These are phyloP conservation scores for Tagetes patula DNA, from an alignment of 129 eudicot genomes.

Conservation along the genomic window DNA sequence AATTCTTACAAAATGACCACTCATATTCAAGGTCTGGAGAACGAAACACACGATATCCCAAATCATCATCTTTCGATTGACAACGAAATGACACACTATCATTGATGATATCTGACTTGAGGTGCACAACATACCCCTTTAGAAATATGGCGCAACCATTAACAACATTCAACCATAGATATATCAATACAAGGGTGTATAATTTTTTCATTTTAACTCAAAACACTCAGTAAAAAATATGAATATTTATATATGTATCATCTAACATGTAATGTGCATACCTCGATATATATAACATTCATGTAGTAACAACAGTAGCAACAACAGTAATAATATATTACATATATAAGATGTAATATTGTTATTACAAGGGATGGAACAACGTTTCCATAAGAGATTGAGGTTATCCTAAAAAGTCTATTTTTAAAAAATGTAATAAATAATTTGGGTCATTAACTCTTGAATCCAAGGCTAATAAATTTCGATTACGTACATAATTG, in stretches of 20 bases:
- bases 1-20: slow-evolving; percentile 3
- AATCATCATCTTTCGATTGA: slow-evolving; percentile 11
- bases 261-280: background rate
- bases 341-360: too few species aligned
- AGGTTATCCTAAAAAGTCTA: too few species aligned
- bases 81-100: slow-evolving; percentile 5
- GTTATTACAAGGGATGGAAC: too few species aligned
- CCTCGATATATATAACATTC: too few species aligned
- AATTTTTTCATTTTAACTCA: slow-evolving; percentile 2
- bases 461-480: too few species aligned
- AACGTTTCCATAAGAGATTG: too few species aligned
- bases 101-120: background rate
- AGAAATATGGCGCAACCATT: background rate
- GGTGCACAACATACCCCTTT: background rate
- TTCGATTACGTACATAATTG: too few species aligned
- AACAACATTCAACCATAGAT: background rate
- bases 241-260: background rate
- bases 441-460: too few species aligned
- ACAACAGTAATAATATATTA: too few species aligned
- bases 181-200: background rate
- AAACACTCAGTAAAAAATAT: background rate
- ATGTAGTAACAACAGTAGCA: too few species aligned
- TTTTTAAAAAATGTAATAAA: too few species aligned
- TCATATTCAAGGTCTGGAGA: slow-evolving; percentile 8
- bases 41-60: slow-evolving; percentile 18